Percentiles rank a stretch among this genome's conserved stretches.
Conservation (phyloP, 805 yeast species). For the Candida vaughaniae region DNA sequence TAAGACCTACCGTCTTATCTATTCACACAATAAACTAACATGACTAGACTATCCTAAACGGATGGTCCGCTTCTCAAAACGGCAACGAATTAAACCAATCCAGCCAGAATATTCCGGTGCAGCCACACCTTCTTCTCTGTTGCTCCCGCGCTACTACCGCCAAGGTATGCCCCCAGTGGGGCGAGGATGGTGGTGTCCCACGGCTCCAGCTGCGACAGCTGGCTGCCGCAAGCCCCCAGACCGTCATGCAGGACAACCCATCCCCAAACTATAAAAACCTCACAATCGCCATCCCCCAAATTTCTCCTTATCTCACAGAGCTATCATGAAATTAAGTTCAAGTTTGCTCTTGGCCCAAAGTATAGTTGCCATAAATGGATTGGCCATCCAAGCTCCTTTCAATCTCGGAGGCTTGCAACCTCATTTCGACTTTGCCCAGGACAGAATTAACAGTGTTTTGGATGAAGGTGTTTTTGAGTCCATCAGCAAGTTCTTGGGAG, state of each 20-base stretch:
- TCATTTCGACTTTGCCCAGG: slow-evolving; percentile 9
- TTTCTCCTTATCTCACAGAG: slow-evolving; percentile 1
- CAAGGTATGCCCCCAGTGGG: background rate
- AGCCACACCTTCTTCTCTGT: background rate
- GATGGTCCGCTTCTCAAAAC: slow-evolving; percentile 1
- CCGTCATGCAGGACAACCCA: no score
- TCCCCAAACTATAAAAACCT: slow-evolving; percentile 2
- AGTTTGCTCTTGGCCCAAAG: slow-evolving; percentile 17
- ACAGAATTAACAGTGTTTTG: slow-evolving; percentile 2
- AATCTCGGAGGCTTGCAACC: slow-evolving; percentile 8
- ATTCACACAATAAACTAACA: no score
- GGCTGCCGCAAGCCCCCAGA: no score
- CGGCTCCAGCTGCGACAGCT: background rate
- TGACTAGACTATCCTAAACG: no score
- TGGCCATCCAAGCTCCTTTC: slow-evolving; percentile 19
- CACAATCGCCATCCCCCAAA: background rate
- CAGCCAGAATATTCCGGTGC: no score
- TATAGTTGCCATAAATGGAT: slow-evolving; percentile 18
- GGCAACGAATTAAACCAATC: background rate
- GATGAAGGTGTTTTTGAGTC: slow-evolving; percentile 34
- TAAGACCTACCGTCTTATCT: no score
- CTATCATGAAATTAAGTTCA: slow-evolving; percentile 10
- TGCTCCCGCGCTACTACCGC: background rate
- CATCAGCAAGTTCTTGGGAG: slow-evolving; percentile 51
- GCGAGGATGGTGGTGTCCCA: no score